Evolutionary conservation across 2,329 filamentous ascomycete genomes (phyloP).

Genomic region (Cladosporium sphaerospermum): DNA sequence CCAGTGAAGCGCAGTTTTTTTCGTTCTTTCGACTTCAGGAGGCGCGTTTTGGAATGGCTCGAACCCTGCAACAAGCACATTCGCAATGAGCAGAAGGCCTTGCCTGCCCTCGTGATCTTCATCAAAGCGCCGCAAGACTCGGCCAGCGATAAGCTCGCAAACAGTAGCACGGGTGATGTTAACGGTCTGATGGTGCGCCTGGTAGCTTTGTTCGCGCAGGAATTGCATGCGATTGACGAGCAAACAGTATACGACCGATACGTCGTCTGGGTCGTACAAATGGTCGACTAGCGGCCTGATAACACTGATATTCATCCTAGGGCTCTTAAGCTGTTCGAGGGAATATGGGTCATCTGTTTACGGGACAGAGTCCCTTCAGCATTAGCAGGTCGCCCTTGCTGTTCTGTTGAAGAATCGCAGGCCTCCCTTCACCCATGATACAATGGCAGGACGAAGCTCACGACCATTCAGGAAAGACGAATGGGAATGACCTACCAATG

Average conservation of each 20-base stretch:
- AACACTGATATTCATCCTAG: conserved; percentile 73
- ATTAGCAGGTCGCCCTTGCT: conserved; percentile 4
- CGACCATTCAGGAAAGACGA: neutral
- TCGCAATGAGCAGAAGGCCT: conserved; percentile 66
- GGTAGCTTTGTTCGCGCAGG: conserved; percentile 67
- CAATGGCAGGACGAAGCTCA: no score
- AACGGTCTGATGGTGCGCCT: conserved; percentile 74
- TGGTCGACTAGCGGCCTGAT: conserved; percentile 79
- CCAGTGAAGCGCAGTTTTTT: conserved; percentile 42
- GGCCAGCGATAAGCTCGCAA: conserved; percentile 72
- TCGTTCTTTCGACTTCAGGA: conserved; percentile 55
- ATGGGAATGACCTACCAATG: conserved; percentile 31
- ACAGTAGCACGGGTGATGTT: conserved; percentile 70
- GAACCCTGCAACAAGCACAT: conserved; percentile 76
- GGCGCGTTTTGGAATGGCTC: conserved; percentile 82
- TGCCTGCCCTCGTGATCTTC: conserved; percentile 67
- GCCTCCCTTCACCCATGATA: conserved; percentile 2
- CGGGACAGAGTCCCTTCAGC: neutral
- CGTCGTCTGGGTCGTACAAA: conserved; percentile 70
- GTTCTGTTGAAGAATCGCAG: conserved; percentile 14
- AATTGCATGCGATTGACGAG: conserved; percentile 78
- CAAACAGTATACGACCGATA: conserved; percentile 78
- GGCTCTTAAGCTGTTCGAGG: conserved; percentile 70
- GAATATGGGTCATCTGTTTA: conserved; percentile 57
- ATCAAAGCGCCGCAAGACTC: conserved; percentile 70